Evolutionary conservation across 768 basidiomycete genomes (phyloP).

Genomic region (Stropharia rugosoannulata): DNA sequence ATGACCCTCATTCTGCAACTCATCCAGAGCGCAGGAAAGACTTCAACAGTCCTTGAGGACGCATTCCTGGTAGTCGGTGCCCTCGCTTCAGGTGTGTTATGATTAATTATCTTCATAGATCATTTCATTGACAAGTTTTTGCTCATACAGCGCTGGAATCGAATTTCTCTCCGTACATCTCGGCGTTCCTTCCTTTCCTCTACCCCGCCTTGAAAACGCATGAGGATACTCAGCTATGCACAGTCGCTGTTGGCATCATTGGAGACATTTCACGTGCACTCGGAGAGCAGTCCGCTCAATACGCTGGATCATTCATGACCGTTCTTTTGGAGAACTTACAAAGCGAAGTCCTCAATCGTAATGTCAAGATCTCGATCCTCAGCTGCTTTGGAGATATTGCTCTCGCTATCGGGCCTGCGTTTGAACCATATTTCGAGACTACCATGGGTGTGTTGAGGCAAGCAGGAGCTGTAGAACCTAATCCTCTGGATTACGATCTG

Average conservation of each 20-base stretch:
- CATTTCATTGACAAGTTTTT: background rate
- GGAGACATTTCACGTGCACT: conserved; percentile 96
- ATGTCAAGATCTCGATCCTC: conserved; percentile 96
- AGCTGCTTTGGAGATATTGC: conserved; percentile 97
- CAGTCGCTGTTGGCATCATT: conserved; percentile 92
- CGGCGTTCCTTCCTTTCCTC: conserved; percentile 82
- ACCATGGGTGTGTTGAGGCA: conserved; percentile 91
- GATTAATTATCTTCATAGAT: background rate
- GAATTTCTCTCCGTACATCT: conserved; percentile 80
- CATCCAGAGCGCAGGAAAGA: conserved; percentile 85
- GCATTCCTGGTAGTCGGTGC: conserved; percentile 94
- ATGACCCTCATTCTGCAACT: conserved; percentile 90
- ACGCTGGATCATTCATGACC: conserved; percentile 88
- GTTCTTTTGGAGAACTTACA: conserved; percentile 89
- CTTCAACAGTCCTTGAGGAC: conserved; percentile 93
- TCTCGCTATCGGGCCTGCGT: conserved; percentile 81
- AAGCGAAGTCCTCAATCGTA: conserved; percentile 85
- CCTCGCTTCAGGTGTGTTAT: conserved; percentile 62
- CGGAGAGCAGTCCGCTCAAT: conserved; percentile 79
- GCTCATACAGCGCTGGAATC: conserved; percentile 61
- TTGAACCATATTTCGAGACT: conserved; percentile 87
- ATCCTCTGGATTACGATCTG: conserved; percentile 86
- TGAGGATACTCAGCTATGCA: conserved; percentile 95
- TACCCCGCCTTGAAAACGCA: conserved; percentile 87
- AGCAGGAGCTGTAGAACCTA: conserved; percentile 85